phyloP scores from a whole-genome alignment of 306 rosid species.

The Coriaria nepalensis region DNA sequence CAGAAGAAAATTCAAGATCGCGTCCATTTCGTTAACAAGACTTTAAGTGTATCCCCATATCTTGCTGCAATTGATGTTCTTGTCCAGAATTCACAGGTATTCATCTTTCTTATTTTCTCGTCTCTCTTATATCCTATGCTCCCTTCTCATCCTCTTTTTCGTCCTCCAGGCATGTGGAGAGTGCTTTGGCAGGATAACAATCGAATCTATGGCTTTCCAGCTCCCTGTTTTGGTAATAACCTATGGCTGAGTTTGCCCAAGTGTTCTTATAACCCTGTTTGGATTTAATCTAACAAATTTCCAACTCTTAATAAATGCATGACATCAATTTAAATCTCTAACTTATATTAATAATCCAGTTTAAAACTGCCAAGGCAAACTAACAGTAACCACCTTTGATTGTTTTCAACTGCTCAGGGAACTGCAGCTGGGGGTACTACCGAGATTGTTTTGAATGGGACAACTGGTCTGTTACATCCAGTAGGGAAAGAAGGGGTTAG shows the following conservation, averaged over 20 bases:
- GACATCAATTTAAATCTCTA: too few relatives aligned
- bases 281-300: too few relatives aligned
- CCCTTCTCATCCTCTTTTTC: background rate
- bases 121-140: constrained; percentile 8
- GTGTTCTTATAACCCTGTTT: too few relatives aligned
- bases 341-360: too few relatives aligned
- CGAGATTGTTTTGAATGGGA: constrained; percentile 79
- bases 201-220: constrained; percentile 81
- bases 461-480: constrained; percentile 77
- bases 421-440: constrained; percentile 89
- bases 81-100: constrained; percentile 98
- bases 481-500: constrained; percentile 56
- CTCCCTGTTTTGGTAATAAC: constrained; percentile 64
- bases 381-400: constrained; percentile 1
- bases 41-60: constrained; percentile 84
- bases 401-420: constrained; percentile 29
- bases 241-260: too few relatives aligned
- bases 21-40: constrained; percentile 88
- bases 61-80: constrained; percentile 84
- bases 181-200: constrained; percentile 79
- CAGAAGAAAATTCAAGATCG: constrained; percentile 65
- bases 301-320: too few relatives aligned
- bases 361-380: too few relatives aligned
- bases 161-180: constrained; percentile 54
- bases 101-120: background rate